Evolutionary conservation across 2,329 filamentous ascomycete genomes (phyloP).

Genomic region (Hypoxylon sp.): DNA sequence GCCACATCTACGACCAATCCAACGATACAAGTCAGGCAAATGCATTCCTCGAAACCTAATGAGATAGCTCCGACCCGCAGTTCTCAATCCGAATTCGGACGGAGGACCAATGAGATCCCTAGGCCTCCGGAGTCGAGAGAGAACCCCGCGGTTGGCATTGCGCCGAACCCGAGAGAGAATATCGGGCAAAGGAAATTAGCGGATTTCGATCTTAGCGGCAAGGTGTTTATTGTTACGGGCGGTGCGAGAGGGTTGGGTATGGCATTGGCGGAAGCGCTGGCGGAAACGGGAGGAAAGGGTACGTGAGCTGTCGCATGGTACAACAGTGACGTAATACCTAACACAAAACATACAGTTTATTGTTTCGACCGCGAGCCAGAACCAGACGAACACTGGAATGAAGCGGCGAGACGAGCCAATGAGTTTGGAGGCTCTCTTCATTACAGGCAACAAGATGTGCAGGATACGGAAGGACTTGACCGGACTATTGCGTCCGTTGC

Average conservation of each 20-base stretch:
- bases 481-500: constrained; percentile 72
- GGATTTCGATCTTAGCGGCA: constrained; percentile 79
- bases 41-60: constrained; percentile 30
- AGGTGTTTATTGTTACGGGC: constrained; percentile 79
- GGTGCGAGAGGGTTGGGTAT: constrained; percentile 81
- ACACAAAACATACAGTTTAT: constrained; percentile 62
- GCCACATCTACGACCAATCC: background rate
- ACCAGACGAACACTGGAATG: constrained; percentile 71
- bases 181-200: constrained; percentile 63
- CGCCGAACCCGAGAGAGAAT: constrained; percentile 44
- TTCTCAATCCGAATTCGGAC: constrained; percentile 24
- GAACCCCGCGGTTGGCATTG: constrained; percentile 47
- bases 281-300: constrained; percentile 81
- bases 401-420: constrained; percentile 72
- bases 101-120: constrained; percentile 26
- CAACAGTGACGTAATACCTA: background rate
- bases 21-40: constrained; percentile 23
- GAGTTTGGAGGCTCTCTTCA: constrained; percentile 75
- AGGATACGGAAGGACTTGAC: constrained; percentile 72
- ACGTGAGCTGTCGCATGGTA: constrained; percentile 29
- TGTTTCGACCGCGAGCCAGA: constrained; percentile 68
- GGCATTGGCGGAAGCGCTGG: constrained; percentile 78
- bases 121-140: constrained; percentile 49
- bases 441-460: constrained; percentile 78
- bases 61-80: constrained; percentile 10